Percentiles rank a stretch among this genome's conserved stretches.
phyloP scores from a whole-genome alignment of 1,139 yeast genomes.

The Pneumocystis canis region DNA sequence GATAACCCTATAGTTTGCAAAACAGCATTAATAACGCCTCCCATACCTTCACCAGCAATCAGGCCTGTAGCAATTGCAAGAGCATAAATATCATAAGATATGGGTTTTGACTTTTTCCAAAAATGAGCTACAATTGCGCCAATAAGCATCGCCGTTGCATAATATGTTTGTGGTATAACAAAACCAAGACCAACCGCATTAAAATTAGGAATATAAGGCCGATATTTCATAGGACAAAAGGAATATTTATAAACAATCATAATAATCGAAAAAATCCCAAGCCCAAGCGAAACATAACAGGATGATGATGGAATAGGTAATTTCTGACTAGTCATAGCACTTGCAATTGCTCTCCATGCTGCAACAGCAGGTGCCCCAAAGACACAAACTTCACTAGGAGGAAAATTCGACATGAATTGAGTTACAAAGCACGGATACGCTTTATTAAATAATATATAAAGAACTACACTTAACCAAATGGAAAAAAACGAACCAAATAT shows the following conservation, averaged over 20 bases:
- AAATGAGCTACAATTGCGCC: slow-evolving; percentile 9
- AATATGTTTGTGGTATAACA: slow-evolving; percentile 11
- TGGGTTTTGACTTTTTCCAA: slow-evolving; percentile 8
- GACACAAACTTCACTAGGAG: slow-evolving; percentile 6
- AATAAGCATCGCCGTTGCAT: slow-evolving; percentile 11
- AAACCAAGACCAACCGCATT: slow-evolving; percentile 12
- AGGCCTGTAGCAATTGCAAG: slow-evolving; percentile 11
- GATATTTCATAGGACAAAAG: slow-evolving; percentile 4
- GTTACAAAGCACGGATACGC: slow-evolving; percentile 11
- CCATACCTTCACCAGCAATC: slow-evolving; percentile 12
- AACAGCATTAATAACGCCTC: slow-evolving; percentile 11
- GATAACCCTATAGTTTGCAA: slow-evolving; percentile 4
- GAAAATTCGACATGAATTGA: not conserved
- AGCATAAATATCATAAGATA: slow-evolving; percentile 8
- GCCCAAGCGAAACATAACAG: slow-evolving; percentile 5
- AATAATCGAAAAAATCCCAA: slow-evolving; percentile 7
- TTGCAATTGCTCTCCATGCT: slow-evolving; percentile 11
- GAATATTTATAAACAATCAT: slow-evolving; percentile 6
- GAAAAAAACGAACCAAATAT: slow-evolving; percentile 9
- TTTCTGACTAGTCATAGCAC: slow-evolving; percentile 7
- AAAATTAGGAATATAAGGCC: slow-evolving; percentile 9
- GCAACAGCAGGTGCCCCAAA: slow-evolving; percentile 9
- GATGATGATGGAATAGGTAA: slow-evolving; percentile 8
- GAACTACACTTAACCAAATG: slow-evolving; percentile 8
- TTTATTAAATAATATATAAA: slow-evolving; percentile 9